These are phyloP conservation scores for Colletotrichum sp. DNA, from an alignment of 2,329 filamentous ascomycete species.

Conservation along the genomic window DNA sequence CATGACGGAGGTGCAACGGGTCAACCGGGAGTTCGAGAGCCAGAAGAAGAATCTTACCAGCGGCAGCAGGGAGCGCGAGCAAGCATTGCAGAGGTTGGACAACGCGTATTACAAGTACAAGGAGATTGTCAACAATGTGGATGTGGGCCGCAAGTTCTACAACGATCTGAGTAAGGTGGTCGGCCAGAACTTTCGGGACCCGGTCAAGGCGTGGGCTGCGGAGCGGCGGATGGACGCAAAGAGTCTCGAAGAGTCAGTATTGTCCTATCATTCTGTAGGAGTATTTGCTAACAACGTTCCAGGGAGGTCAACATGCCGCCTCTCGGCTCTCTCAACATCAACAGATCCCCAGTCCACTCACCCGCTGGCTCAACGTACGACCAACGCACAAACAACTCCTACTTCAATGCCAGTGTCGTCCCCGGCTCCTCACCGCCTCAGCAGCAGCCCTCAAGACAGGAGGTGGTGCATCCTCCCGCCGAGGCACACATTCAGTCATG, in stretches of 20 bases:
- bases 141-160: slow-evolving; percentile 93
- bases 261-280: slow-evolving; percentile 14
- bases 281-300: neutral
- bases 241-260: slow-evolving; percentile 73
- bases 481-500: slow-evolving; percentile 66
- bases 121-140: slow-evolving; percentile 90
- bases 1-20: slow-evolving; percentile 70
- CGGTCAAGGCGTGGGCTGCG: slow-evolving; percentile 78
- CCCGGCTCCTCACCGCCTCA: slow-evolving; percentile 13
- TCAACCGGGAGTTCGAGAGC: slow-evolving; percentile 79
- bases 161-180: slow-evolving; percentile 93
- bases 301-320: slow-evolving; percentile 60
- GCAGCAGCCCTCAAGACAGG: slow-evolving; percentile 23
- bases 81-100: slow-evolving; percentile 85
- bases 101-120: slow-evolving; percentile 96
- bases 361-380: slow-evolving; percentile 22
- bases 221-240: slow-evolving; percentile 82
- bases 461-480: slow-evolving; percentile 31
- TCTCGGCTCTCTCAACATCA: slow-evolving; percentile 48
- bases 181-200: slow-evolving; percentile 77
- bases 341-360: slow-evolving; percentile 31
- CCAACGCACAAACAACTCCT: slow-evolving; percentile 15
- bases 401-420: slow-evolving; percentile 20
- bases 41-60: slow-evolving; percentile 72
- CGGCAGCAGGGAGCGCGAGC: slow-evolving; percentile 76